Evolutionary conservation across 1,284 basidiomycete species (phyloP).

Genomic region (Trichosporon sp.): DNA sequence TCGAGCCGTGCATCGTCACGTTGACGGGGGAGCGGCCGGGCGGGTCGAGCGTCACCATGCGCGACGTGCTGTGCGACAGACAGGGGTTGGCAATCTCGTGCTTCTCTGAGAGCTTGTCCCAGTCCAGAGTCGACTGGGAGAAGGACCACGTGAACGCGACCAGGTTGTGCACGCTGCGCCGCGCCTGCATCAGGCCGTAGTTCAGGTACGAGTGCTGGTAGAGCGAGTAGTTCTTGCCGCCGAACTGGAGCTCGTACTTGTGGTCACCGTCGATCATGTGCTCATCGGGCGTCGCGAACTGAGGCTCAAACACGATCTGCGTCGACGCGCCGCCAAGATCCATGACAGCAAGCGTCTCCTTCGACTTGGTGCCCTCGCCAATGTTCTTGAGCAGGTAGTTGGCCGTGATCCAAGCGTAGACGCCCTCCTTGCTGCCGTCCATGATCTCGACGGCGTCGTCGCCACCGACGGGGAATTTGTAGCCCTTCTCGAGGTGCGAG

Average conservation of each 20-base stretch:
- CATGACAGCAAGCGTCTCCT: conserved; percentile 82
- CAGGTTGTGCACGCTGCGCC: conserved; percentile 81
- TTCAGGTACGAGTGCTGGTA: conserved; percentile 97
- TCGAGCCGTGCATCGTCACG: conserved; percentile 79
- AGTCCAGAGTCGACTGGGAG: conserved; percentile 55
- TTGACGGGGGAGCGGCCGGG: conserved; percentile 62
- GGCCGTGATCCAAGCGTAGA: conserved; percentile 97
- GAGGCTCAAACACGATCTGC: conserved; percentile 95
- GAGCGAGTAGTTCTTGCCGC: conserved; percentile 69
- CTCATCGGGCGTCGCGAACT: conserved; percentile 58
- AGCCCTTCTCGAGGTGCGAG: conserved; percentile 65
- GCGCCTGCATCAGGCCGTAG: conserved; percentile 90
- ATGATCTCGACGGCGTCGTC: conserved; percentile 76
- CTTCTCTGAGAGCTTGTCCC: conserved; percentile 56
- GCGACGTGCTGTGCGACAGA: conserved; percentile 68
- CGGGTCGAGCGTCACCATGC: conserved; percentile 70
- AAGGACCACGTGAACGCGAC: conserved; percentile 80
- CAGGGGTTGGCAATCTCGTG: conserved; percentile 73
- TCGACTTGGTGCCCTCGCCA: conserved; percentile 61
- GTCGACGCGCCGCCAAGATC: conserved; percentile 97
- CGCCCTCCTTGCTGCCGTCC: conserved; percentile 96
- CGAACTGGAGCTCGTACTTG: conserved; percentile 83
- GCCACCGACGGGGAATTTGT: conserved; percentile 71
- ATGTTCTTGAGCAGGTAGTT: conserved; percentile 86
- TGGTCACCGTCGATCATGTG: conserved; percentile 84